Evolutionary conservation across 495 filamentous ascomycete species (phyloP), one percentile per base, ranked within the genome.

Genomic region (Annulohypoxylon maeteangense): DNA sequence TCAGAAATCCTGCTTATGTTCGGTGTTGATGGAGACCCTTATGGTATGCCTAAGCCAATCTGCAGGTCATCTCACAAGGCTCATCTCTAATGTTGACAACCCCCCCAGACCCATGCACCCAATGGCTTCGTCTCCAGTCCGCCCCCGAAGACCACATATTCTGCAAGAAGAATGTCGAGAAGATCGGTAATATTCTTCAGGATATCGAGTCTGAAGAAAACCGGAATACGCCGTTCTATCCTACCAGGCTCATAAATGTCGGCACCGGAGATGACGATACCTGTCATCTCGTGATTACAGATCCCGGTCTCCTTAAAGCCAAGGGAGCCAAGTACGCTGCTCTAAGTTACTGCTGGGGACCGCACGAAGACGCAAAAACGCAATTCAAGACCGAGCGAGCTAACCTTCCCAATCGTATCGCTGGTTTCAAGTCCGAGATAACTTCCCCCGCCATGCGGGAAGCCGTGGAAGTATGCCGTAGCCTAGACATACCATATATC

Each of bases 131-230:
- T 20, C 50, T 54, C 7, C 50, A 54, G 16, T 54, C 50, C 0
- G 29, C 50, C 12, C 50, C 50, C 6, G n/a, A 54, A 54, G 50
- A 34, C 27, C 27, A 54, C 27, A 54, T 54, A 54, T 54, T 54
- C 27, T 18, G 29, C 50, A 11, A 3, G 1, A 34, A 20, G 27
- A 54, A 54, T 7, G 27, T 25, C 6, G n/a, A 34, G n/a, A 54
- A 54, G 16, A 23, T 54, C 14, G 1, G 7, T 0, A 7, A 20
- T 18, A 54, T 54, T 34, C 25, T 54, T n/a, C 16, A 20, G 4
- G n/a, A 34, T 14, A 20, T 54, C 4, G 50, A 34, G 0, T 10
- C 50, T 8, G 12, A 54, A 20, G 50, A 54, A n/a, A 54, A 5
- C 2, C 16, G 0, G 20, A 6, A 34, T 29, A 3, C 50, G 7